phyloP scores from a whole-genome alignment of 352 stramenopile genomes.

The Pythium rhizo-oryzae region DNA sequence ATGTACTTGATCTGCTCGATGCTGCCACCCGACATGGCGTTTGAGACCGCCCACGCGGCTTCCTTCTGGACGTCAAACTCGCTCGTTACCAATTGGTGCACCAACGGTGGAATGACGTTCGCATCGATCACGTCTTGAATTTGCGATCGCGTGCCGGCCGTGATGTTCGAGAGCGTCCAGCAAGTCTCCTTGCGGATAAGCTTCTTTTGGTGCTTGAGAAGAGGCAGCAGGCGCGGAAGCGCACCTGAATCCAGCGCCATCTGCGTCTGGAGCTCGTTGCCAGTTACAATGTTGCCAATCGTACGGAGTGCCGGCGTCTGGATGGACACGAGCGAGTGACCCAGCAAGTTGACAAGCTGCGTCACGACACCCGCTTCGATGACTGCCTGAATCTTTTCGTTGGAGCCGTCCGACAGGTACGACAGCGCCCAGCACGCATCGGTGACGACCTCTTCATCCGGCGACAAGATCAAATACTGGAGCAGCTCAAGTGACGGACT shows the following conservation, averaged over 20 bases:
- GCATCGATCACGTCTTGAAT: conserved; percentile 98
- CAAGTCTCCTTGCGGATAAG: conserved; percentile 99
- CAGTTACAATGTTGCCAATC: conserved; percentile 98
- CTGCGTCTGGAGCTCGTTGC: conserved; percentile 88
- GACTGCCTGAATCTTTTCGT: conserved; percentile 98
- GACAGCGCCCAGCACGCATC: conserved; percentile 99
- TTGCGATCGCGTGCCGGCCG: conserved; percentile 98
- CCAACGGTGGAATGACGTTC: conserved; percentile 96
- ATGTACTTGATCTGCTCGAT: conserved; percentile 97
- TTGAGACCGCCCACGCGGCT: conserved; percentile 98
- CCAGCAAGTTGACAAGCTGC: conserved; percentile 95
- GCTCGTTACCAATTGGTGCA: conserved; percentile 91
- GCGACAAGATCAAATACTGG: conserved; percentile 95
- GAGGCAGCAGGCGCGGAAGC: conserved; percentile 50
- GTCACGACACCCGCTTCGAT: conserved; percentile 96
- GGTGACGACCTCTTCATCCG: conserved; percentile 98
- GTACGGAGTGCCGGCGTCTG: conserved; percentile 97
- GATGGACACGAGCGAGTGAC: conserved; percentile 92
- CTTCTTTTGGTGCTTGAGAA: conserved; percentile 94
- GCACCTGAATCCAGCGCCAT: conserved; percentile 60
- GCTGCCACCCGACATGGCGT: conserved; percentile 96
- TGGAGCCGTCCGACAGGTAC: conserved; percentile 98
- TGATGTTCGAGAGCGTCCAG: conserved; percentile 99
- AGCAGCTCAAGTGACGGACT: conserved; percentile 93
- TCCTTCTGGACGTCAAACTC: conserved; percentile 99